phyloP scores from a whole-genome alignment of 2,329 filamentous ascomycete genomes.

The Ploettnerulaceae sp. region DNA sequence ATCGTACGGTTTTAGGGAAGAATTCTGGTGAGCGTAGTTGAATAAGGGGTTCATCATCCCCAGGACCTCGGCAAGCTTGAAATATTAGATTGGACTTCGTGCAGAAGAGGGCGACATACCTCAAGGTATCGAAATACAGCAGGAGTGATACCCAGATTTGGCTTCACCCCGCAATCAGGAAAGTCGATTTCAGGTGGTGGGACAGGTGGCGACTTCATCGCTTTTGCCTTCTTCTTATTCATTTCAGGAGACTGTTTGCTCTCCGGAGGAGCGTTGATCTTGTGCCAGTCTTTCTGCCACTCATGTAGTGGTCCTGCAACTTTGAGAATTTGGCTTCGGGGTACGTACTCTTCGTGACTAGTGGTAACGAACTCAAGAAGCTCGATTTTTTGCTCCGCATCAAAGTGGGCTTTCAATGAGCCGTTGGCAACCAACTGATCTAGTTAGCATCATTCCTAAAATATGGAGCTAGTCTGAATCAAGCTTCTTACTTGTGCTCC shows the following conservation, averaged over 20 bases:
- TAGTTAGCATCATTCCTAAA: conserved; percentile 27
- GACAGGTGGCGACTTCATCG: conserved; percentile 54
- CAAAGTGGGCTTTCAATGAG: conserved; percentile 72
- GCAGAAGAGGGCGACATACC: conserved; percentile 36
- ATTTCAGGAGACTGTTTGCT: conserved; percentile 59
- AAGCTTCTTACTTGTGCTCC: conserved; percentile 77
- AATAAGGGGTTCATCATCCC: conserved; percentile 63
- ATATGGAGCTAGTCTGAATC: conserved; percentile 32
- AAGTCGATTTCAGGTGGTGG: conserved; percentile 57
- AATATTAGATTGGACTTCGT: neutral
- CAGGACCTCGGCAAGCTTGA: conserved; percentile 59
- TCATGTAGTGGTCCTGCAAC: conserved; percentile 57
- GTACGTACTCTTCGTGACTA: conserved; percentile 77
- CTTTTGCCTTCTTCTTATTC: conserved; percentile 61
- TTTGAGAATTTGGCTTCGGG: conserved; percentile 59
- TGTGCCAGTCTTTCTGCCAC: conserved; percentile 63
- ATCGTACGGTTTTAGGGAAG: conserved; percentile 49
- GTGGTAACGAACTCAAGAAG: conserved; percentile 75
- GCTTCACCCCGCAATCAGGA: conserved; percentile 53
- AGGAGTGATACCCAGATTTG: conserved; percentile 53
- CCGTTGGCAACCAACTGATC: conserved; percentile 70
- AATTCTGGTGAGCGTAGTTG: conserved; percentile 50
- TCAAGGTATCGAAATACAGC: conserved; percentile 61
- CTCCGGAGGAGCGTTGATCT: conserved; percentile 49
- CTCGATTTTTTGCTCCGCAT: conserved; percentile 74